Evolutionary conservation across 2,329 filamentous ascomycete species (phyloP), one percentile per base, ranked within the genome.

Genomic region (Truncatella angustata): DNA sequence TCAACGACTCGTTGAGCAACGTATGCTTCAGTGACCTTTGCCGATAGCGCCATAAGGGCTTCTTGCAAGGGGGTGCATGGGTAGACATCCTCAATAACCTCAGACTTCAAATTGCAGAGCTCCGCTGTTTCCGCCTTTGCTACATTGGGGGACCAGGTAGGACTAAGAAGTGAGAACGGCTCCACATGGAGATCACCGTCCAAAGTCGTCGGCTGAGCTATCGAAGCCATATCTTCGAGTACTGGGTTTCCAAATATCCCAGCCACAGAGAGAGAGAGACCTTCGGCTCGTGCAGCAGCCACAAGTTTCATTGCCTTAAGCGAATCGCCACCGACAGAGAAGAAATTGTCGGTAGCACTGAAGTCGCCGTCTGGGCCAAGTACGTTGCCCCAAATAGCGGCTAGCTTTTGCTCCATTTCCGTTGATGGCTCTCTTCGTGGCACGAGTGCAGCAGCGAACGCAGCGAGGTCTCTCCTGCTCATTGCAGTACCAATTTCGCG

Each of bases 31-130:
- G 71, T 70, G 21, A 75, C 68, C 59, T 78, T 79, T 52, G 73
- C 70, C 2, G 79, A 78, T 5, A 82, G 62, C 0, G 78, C 76
- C 68, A 83, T 75, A 2, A 83, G 69, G 2, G 74, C 77, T 59
- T 81, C 78, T 54, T 84, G 80, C 1, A 81, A 66, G 0, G 78
- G 73, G 0, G 78, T 79, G 63, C 77, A 81, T 1, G 79, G 79
- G 50, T 80, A 83, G 0, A 79, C 62, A 53, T 84, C 79, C 45
- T 80, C 74, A 4, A 81, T 63, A 0, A 32, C 47, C 0, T 63
- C 66, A 5, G 63, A 52, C 2, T 65, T 61, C 9, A 76, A 58
- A 3, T 58, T 64, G 54, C 77, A 79, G 5, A 75, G 63, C n/a
- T 56, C 58, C 5, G 73, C 70, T 9, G 70, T 70, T 12, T 76